phyloP scores from a whole-genome alignment of 352 stramenopile species.

The Phytopythium kandeliae region DNA sequence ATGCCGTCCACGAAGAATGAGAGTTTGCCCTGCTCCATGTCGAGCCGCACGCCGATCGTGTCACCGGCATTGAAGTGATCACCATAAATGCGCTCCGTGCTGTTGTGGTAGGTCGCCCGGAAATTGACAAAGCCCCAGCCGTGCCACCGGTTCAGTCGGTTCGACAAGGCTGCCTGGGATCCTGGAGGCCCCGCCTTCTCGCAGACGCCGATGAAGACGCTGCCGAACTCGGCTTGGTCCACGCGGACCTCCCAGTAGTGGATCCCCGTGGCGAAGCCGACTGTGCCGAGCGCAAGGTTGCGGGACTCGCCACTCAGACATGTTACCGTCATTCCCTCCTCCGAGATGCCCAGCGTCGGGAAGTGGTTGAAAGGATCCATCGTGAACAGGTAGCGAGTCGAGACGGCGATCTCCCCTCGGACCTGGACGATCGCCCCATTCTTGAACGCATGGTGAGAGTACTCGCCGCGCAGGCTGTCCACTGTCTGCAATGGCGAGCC shows the following conservation, averaged over 20 bases:
- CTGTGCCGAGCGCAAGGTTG: slow-evolving; percentile 77
- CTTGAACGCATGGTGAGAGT: slow-evolving; percentile 44
- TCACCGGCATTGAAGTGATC: slow-evolving; percentile 93
- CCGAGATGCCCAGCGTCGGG: slow-evolving; percentile 68
- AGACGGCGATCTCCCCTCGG: slow-evolving; percentile 51
- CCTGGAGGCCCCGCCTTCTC: slow-evolving; percentile 82
- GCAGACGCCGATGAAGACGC: slow-evolving; percentile 96
- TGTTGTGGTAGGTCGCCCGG: slow-evolving; percentile 91
- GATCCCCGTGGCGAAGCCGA: slow-evolving; percentile 87
- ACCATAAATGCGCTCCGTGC: slow-evolving; percentile 87
- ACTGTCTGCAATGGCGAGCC: slow-evolving; percentile 7
- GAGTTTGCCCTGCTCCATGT: slow-evolving; percentile 97
- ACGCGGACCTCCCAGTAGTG: slow-evolving; percentile 98
- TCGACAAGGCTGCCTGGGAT: slow-evolving; percentile 72
- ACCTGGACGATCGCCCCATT: slow-evolving; percentile 63
- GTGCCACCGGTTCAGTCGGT: slow-evolving; percentile 84
- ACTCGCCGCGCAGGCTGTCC: slow-evolving; percentile 48
- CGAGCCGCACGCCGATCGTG: slow-evolving; percentile 97
- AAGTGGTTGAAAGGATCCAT: slow-evolving; percentile 81
- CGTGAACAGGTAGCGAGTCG: slow-evolving; percentile 76
- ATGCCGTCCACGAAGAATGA: slow-evolving; percentile 99
- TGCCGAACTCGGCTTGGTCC: slow-evolving; percentile 97
- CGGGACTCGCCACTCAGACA: slow-evolving; percentile 82
- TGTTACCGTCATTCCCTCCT: slow-evolving; percentile 73
- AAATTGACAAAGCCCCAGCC: slow-evolving; percentile 98